Evolutionary conservation across 768 basidiomycete species (phyloP), one percentile per base, ranked within the genome.

Genomic region (Erythrobasidium yunnanense): DNA sequence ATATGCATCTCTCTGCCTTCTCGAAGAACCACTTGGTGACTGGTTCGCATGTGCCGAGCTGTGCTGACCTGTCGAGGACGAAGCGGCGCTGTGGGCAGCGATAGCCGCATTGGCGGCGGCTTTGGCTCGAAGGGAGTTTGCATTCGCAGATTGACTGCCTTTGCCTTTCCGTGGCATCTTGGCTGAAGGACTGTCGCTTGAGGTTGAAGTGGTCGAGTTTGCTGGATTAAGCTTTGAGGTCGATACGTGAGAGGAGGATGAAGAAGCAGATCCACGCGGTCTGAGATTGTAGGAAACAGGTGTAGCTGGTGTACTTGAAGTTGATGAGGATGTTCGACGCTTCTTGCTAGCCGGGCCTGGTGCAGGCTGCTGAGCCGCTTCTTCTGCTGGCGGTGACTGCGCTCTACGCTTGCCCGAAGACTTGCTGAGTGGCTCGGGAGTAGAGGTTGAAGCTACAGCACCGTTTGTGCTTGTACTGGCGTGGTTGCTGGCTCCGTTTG

Each of bases 381-480:
- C 49, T 13, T 23, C 20, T 22, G 35, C 30, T n/a, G 67, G 49
- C 32, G 70, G 70, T 20, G 68, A 69, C 33, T 66, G 42, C 22
- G 71, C 71, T 51, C 68, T 68, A 29, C 71, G 71, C 52, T 72
- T 72, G 27, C 71, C 71, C 27, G 66, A 46, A 0, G 70, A 23
- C 56, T 69, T 72, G 34, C 66, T 58, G 15, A 68, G 69, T 1
- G 25, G 66, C 8, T 11, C 34, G 11, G 50, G 29, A n/a, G 38
- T 42, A 42, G 38, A n/a, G 11, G 38, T n/a, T 11, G n/a, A 11
- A 11, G 38, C 38, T 11, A 42, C 11, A 11, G 38, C 11, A 42
- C 38, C 38, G 38, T 42, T 42, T 11, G 38, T 42, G 38, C 11
- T 11, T 11, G 38, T 42, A n/a, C 38, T 42, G 11, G 38, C 38